Evolutionary conservation across 2,329 filamentous ascomycete species (phyloP), one percentile per base, ranked within the genome.

Genomic region (Macroventuria anomochaeta): DNA sequence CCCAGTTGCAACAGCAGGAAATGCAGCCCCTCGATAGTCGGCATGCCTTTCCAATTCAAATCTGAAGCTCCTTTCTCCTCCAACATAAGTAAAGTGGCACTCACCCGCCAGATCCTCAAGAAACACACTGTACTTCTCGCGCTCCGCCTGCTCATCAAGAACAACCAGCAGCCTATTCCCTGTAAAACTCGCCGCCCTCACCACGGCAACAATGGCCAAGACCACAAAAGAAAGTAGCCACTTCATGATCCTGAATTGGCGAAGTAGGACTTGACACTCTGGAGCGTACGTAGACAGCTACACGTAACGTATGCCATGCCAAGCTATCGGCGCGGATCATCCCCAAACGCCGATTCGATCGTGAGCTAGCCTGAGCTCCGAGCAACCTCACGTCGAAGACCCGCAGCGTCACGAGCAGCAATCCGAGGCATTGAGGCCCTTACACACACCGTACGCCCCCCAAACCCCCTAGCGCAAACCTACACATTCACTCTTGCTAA

Each of bases 81-180:
- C 20, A 32, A 44, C 38, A 38, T 10, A 43, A 53, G 40, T 31
- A 26, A 31, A 32, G 34, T 33, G 41, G 29, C 34, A 72, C 81
- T 71, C 80, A 90, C 90, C 81, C 72, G 85, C 81, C 55, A 95
- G 75, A 71, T 92, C 89, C 50, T 82, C 83, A 61, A 92, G 80
- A 75, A 97, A 93, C 68, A 87, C 88, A 53, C 89, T 90, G 77
- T 96, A 99, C 63, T 84, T 84, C 65, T 84, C 84, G 81, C 93
- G 91, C 71, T 96, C 91, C 34, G 85, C 83, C 59, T 86, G 81
- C 67, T 96, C 89, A 69, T 97, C 93, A 46, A 96, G 77, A 54
- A 99, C 84, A 57, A 96, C 92, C 69, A 99, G 81, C 76, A 97
- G 77, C 72, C 91, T 85, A 75, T 84, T 85, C 55, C 93, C 95